These are phyloP conservation scores for Pythium volutum DNA, from an alignment of 352 stramenopile species.

Conservation along the genomic window DNA sequence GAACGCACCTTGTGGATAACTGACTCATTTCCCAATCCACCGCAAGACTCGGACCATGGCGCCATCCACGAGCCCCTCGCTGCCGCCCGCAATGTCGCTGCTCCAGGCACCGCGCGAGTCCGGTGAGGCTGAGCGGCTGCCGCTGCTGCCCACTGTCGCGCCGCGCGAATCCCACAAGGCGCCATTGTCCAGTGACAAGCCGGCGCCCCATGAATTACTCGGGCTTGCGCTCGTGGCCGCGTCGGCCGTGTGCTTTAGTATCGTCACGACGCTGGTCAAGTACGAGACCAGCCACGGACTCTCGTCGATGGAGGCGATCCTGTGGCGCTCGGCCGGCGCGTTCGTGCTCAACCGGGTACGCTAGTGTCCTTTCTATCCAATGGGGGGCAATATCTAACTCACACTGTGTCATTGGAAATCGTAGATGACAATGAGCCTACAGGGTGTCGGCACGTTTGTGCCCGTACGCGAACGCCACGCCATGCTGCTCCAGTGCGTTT, in stretches of 20 bases:
- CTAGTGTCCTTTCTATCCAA: background rate
- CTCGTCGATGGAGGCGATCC: constrained; percentile 51
- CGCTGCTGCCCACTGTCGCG: constrained; percentile 9
- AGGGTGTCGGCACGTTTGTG: constrained; percentile 26
- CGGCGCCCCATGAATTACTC: constrained; percentile 13
- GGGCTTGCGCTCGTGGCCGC: constrained; percentile 42
- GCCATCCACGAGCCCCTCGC: background rate
- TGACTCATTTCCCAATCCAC: background rate
- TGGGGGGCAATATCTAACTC: background rate
- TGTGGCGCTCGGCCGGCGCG: constrained; percentile 48
- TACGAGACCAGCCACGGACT: constrained; percentile 40
- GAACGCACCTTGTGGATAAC: no score
- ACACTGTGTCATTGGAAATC: constrained; percentile 12
- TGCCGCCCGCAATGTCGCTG: background rate
- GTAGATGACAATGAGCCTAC: constrained; percentile 32
- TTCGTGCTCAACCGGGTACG: constrained; percentile 46
- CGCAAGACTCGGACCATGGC: background rate
- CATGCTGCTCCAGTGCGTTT: constrained; percentile 43
- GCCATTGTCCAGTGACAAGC: background rate
- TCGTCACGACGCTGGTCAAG: constrained; percentile 57
- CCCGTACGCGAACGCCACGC: constrained; percentile 19
- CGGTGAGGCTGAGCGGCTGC: background rate
- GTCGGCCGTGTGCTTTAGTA: constrained; percentile 53
- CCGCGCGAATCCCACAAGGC: constrained; percentile 2
- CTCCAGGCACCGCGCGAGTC: background rate